Base-by-base conservation (phyloP, 306 rosid species). In the Cyclanthera cordifolia region DNA sequence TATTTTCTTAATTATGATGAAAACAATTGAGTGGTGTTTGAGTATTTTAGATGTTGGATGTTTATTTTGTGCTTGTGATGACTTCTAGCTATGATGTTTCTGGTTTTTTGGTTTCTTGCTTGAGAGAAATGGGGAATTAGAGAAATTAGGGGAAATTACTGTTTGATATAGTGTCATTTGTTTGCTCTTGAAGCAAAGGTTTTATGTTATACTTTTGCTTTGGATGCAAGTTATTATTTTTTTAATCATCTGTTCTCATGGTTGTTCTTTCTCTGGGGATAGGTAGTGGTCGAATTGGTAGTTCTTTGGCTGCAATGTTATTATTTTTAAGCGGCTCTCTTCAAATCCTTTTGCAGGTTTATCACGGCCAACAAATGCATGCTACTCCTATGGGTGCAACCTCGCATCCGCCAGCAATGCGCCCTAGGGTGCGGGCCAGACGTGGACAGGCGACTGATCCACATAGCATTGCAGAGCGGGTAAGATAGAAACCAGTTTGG, bases 391-490 rank as follows among this genome's bases (percentile, higher is more conserved):
- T 87, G 73, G 82, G 86, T 45, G 20, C 81, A 73, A 89, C 90
- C 20, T 90, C 94, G 2, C 91, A 88, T 76, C 96, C 95, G 17
- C 96, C 99, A 4, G 74, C 87, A 54, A 88, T 90, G 99, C 95
- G 96, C 51, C 99, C 96, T 14, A 86, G 99, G 81, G 88, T 93
- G 68, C 86, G 99, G 54, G 96, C 99, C 53, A 83, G 96, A 82
- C 83, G 99, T 79, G 99, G 99, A 68, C 99, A 93, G 76, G 99
- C 99, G 69, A 93, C 99, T 14, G 99, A 93, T 85, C 97, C 99
- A 65, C 99, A 93, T 75, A 93, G 99, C 85, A 93, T 90, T 64
- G 99, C 99, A 69, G 99, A 93, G 81, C 85, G 99, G 86, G 99
- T 88, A 78, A 69, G 84, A 73, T 72, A 67, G 70, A 50, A 2